A percentile compares a stretch with the other conserved stretches of the same genome.
Conservation (phyloP, 2,329 filamentous ascomycete genomes). For the Cadophora malorum region DNA sequence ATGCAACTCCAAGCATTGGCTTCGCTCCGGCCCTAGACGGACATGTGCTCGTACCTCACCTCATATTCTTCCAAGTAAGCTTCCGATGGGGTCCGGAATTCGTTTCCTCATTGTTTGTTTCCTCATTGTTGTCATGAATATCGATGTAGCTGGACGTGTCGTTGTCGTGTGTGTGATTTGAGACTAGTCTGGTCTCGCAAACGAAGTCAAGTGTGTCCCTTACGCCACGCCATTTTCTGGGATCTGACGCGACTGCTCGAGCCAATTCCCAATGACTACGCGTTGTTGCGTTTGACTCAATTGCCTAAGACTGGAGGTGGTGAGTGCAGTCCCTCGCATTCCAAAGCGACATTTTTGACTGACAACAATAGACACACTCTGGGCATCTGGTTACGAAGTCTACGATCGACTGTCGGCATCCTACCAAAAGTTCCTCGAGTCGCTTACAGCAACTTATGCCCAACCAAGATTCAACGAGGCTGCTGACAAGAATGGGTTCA, state of each 20-base stretch:
- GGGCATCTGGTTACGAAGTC: conserved; percentile 71
- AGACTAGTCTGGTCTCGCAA: background rate
- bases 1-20: background rate
- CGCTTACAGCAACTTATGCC: conserved; percentile 61
- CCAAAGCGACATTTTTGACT: conserved; percentile 2
- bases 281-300: conserved; percentile 48
- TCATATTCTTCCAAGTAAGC: background rate
- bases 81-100: background rate
- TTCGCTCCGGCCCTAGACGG: background rate
- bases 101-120: too few relatives aligned
- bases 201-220: background rate
- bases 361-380: conserved; percentile 60
- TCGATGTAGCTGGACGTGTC: too few relatives aligned
- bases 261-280: conserved; percentile 67
- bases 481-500: conserved; percentile 53
- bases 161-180: background rate
- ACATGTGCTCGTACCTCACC: background rate
- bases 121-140: too few relatives aligned
- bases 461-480: conserved; percentile 57
- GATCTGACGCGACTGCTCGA: conserved; percentile 47
- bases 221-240: background rate
- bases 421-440: conserved; percentile 64
- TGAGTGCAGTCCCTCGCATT: conserved; percentile 24
- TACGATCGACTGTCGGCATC: conserved; percentile 67
- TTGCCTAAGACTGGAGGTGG: conserved; percentile 45